These are phyloP conservation scores for Brassica hybrid DNA, from an alignment of 441 rosid species.

Conservation along the genomic window DNA sequence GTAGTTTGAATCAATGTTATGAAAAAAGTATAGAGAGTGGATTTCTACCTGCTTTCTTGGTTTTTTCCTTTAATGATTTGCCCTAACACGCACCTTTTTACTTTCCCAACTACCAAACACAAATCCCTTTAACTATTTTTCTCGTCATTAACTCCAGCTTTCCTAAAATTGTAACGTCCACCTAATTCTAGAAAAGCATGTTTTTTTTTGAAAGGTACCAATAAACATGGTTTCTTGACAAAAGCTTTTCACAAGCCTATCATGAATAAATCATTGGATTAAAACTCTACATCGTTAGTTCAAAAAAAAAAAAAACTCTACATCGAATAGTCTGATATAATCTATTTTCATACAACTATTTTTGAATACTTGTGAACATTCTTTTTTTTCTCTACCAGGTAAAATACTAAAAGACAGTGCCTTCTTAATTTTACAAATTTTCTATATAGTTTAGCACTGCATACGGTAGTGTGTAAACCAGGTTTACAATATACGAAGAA, in stretches of 20 bases:
- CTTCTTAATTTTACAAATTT: neutral
- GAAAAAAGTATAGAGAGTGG: conserved; percentile 14
- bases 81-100: conserved; percentile 23
- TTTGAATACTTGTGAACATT: neutral
- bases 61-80: conserved; percentile 26
- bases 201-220: too few relatives aligned
- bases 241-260: neutral
- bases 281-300: too few relatives aligned
- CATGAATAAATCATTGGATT: neutral
- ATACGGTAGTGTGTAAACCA: neutral
- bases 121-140: neutral
- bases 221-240: neutral
- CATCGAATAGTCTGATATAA: neutral
- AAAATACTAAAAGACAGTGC: neutral
- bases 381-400: neutral
- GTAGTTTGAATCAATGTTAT: conserved; percentile 18
- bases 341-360: neutral
- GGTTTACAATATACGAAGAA: too few relatives aligned
- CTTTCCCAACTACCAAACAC: conserved; percentile 31
- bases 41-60: conserved; percentile 35
- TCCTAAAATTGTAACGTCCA: conserved; percentile 26
- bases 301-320: too few relatives aligned
- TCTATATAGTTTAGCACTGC: neutral
- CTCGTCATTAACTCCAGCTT: conserved; percentile 22
- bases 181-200: conserved; percentile 25